Evolutionary conservation across 805 yeast genomes (phyloP).

Genomic region (Wickerhamomyces chambardii): DNA sequence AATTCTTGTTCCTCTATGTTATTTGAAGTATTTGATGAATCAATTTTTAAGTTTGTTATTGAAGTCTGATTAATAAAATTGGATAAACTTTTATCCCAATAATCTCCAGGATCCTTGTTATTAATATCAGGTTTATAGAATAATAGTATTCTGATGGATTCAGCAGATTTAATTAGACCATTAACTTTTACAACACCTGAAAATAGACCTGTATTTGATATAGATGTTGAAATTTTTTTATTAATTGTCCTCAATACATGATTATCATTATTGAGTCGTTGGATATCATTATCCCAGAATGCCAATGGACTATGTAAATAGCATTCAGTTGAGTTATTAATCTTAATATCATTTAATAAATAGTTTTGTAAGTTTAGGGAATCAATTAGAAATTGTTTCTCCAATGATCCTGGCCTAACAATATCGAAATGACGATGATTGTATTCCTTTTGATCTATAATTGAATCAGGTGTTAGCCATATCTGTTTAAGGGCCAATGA

Average conservation of each 20-base stretch:
- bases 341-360: slow-evolving; percentile 11
- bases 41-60: slow-evolving; percentile 9
- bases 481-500: slow-evolving; percentile 16
- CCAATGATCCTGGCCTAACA: slow-evolving; percentile 19
- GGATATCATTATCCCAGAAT: slow-evolving; percentile 30
- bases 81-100: slow-evolving; percentile 23
- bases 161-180: slow-evolving; percentile 33
- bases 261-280: slow-evolving; percentile 20
- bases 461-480: slow-evolving; percentile 11
- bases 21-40: background rate
- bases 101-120: slow-evolving; percentile 11
- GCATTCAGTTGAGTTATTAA: slow-evolving; percentile 5
- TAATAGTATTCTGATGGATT: slow-evolving; percentile 26
- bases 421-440: slow-evolving; percentile 2
- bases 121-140: slow-evolving; percentile 14
- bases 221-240: slow-evolving; percentile 9
- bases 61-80: slow-evolving; percentile 9
- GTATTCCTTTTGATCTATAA: slow-evolving; percentile 1
- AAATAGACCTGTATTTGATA: slow-evolving; percentile 21
- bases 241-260: slow-evolving; percentile 31
- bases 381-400: slow-evolving; percentile 25
- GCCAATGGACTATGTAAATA: slow-evolving; percentile 31
- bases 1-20: too few species aligned
- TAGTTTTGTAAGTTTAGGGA: slow-evolving; percentile 24
- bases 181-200: slow-evolving; percentile 31